Percentiles rank a stretch among this genome's conserved stretches.
phyloP scores from a whole-genome alignment of 108 stramenopile genomes.

The Nannochloropsis salina region DNA sequence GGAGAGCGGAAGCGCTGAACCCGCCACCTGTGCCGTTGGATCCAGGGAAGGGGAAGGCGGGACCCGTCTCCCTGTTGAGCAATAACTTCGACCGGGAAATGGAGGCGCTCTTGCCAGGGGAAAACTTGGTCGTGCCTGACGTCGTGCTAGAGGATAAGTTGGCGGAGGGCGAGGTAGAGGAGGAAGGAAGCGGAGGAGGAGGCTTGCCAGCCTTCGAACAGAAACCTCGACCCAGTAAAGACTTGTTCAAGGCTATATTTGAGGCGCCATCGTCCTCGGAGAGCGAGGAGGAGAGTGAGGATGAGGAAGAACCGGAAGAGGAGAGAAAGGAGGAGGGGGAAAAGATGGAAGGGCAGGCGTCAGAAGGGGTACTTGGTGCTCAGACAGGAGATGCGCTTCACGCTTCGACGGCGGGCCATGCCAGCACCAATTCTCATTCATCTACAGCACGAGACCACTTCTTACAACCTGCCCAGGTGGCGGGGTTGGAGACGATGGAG shows the following conservation, averaged over 20 bases:
- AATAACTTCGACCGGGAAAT: constrained; percentile 12
- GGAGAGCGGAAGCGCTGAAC: not conserved
- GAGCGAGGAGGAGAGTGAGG: constrained; percentile 1
- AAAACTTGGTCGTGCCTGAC: not conserved
- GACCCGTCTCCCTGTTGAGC: not conserved
- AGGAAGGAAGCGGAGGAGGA: not conserved
- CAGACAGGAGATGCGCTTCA: not conserved
- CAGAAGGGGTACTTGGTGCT: not conserved
- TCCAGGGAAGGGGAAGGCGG: not conserved
- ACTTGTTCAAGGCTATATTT: constrained; percentile 10
- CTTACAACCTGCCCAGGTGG: not conserved
- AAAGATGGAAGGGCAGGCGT: not conserved
- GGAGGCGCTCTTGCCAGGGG: not conserved
- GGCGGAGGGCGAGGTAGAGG: not conserved
- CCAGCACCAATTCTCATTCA: not conserved
- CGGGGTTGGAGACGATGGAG: not conserved
- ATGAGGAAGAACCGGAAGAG: not conserved
- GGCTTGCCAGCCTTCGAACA: not conserved
- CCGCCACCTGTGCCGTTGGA: not conserved
- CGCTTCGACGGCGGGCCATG: not conserved
- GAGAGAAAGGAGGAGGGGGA: not conserved
- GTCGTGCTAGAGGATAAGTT: not conserved
- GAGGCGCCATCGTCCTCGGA: not conserved
- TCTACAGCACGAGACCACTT: not conserved
- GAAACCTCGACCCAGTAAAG: not conserved